A percentile compares a stretch with the other conserved stretches of the same genome.
phyloP scores from a whole-genome alignment of 495 filamentous ascomycete species.

The Penicillium cosmopolitanum region DNA sequence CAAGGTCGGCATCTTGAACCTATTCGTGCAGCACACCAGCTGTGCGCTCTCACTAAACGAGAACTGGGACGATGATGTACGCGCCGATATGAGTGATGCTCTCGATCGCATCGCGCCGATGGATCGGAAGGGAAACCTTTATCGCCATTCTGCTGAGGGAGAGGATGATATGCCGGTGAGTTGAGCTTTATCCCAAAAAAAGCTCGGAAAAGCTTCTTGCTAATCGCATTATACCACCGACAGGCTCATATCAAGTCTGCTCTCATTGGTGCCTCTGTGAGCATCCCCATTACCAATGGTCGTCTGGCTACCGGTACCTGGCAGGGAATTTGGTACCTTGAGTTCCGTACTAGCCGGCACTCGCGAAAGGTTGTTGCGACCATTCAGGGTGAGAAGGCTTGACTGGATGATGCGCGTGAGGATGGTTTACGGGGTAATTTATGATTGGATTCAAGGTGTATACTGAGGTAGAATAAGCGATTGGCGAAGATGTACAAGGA shows the following conservation, averaged over 20 bases:
- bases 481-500: neutral
- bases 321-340: slow-evolving; percentile 91
- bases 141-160: slow-evolving; percentile 89
- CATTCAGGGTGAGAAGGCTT: slow-evolving; percentile 87
- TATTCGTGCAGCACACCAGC: slow-evolving; percentile 91
- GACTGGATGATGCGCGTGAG: slow-evolving; percentile 25
- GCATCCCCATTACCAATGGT: slow-evolving; percentile 86
- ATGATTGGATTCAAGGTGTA: slow-evolving; percentile 12
- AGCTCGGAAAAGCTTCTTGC: too few relatives aligned
- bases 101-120: slow-evolving; percentile 85
- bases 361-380: slow-evolving; percentile 84
- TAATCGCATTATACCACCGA: slow-evolving; percentile 5
- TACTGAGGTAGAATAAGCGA: neutral
- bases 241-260: slow-evolving; percentile 91
- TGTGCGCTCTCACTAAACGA: slow-evolving; percentile 89
- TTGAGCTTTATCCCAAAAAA: neutral
- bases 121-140: slow-evolving; percentile 71
- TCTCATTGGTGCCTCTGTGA: slow-evolving; percentile 84
- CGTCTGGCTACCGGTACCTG: slow-evolving; percentile 72
- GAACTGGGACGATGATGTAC: slow-evolving; percentile 86
- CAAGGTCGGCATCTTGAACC: slow-evolving; percentile 82
- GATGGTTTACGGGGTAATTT: slow-evolving; percentile 19
- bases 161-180: slow-evolving; percentile 84
- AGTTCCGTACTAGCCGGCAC: slow-evolving; percentile 81
- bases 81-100: slow-evolving; percentile 90